phyloP scores from a whole-genome alignment of 176 grass and related monocot species.

The Avena atlantica region DNA sequence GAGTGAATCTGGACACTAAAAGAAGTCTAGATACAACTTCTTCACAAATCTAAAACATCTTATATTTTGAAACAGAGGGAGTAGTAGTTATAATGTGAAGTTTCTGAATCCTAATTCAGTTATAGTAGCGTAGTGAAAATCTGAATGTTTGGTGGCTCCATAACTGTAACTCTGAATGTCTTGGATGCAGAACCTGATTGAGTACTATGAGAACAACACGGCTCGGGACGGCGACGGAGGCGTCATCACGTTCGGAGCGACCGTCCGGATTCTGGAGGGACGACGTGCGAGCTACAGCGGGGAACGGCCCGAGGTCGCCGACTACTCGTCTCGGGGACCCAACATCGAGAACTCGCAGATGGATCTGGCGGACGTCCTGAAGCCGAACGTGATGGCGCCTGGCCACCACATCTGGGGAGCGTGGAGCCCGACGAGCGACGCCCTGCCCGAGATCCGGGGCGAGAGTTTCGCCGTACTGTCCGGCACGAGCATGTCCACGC shows the following conservation, averaged over 20 bases:
- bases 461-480: conserved; percentile 61
- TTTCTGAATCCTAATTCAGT: conserved; percentile 9
- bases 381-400: conserved; percentile 90
- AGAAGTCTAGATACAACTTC: no score
- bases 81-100: no score
- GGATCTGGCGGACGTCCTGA: conserved; percentile 74
- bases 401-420: conserved; percentile 88
- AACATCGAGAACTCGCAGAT: conserved; percentile 61
- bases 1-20: no score
- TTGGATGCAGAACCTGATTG: conserved; percentile 48
- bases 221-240: conserved; percentile 41
- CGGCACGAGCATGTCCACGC: conserved; percentile 82
- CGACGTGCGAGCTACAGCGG: conserved; percentile 68
- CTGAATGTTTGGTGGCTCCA: background rate
- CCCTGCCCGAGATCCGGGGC: conserved; percentile 47
- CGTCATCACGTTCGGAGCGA: conserved; percentile 58
- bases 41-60: no score
- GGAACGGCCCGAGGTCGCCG: conserved; percentile 57
- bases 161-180: background rate
- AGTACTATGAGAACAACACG: conserved; percentile 71
- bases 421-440: conserved; percentile 72
- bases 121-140: background rate
- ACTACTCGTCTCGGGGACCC: conserved; percentile 84
- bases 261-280: conserved; percentile 65
- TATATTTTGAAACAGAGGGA: no score